Percentiles rank a stretch among this genome's conserved stretches.
Evolutionary conservation across 768 basidiomycete genomes (phyloP).

Genomic region (Auricularia sp.): DNA sequence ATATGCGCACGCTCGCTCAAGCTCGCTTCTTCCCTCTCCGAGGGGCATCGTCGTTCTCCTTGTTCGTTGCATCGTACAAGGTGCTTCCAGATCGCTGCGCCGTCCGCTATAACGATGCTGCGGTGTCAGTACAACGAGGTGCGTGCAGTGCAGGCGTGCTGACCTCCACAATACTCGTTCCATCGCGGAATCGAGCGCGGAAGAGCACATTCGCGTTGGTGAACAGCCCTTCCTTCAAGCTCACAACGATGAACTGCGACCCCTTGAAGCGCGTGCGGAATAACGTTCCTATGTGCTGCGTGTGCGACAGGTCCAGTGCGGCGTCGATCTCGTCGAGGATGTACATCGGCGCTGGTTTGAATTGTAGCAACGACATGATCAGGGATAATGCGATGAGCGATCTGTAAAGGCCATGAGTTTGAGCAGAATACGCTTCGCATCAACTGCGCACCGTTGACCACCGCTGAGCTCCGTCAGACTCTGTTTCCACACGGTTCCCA

Average conservation of each 20-base stretch:
- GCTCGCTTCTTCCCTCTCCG: not conserved
- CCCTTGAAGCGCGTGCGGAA: slow-evolving; percentile 97
- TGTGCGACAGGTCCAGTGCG: slow-evolving; percentile 89
- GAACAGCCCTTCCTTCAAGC: slow-evolving; percentile 92
- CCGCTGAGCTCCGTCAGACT: slow-evolving; percentile 95
- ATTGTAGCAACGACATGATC: slow-evolving; percentile 98
- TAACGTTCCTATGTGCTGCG: slow-evolving; percentile 95
- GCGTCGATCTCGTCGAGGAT: slow-evolving; percentile 99
- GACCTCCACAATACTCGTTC: slow-evolving; percentile 78
- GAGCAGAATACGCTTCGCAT: slow-evolving; percentile 2
- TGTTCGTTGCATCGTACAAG: slow-evolving; percentile 20
- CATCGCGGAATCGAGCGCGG: slow-evolving; percentile 85
- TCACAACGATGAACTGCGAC: slow-evolving; percentile 96
- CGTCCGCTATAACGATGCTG: slow-evolving; percentile 31
- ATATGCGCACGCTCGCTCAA: not conserved
- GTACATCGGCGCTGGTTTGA: slow-evolving; percentile 98
- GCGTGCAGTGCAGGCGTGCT: not conserved
- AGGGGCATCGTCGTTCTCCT: slow-evolving; percentile 3
- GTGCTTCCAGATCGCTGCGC: slow-evolving; percentile 50
- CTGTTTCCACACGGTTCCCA: slow-evolving; percentile 96
- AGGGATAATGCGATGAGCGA: slow-evolving; percentile 95
- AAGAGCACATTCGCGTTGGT: slow-evolving; percentile 96
- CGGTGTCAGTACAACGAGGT: not conserved
- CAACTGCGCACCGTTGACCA: slow-evolving; percentile 71
- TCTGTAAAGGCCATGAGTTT: slow-evolving; percentile 29